phyloP scores from a whole-genome alignment of 108 stramenopile species.

The Nannochloropsis salina region DNA sequence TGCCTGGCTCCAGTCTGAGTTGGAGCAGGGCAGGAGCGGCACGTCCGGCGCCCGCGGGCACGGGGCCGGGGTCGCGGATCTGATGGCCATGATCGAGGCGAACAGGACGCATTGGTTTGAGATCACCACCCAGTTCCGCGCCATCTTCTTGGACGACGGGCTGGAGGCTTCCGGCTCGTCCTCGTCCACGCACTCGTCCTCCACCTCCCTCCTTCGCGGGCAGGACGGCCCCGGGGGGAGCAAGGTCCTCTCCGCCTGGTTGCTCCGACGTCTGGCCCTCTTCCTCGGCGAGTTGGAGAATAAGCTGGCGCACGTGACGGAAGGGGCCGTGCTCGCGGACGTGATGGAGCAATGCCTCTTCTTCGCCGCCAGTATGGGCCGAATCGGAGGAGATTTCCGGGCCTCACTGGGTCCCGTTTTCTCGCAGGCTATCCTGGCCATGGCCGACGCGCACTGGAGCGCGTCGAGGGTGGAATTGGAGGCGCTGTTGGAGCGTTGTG shows the following conservation, averaged over 20 bases:
- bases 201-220: background rate
- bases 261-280: constrained; percentile 31
- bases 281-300: constrained; percentile 40
- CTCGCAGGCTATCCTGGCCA: constrained; percentile 34
- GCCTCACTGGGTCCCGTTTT: constrained; percentile 43
- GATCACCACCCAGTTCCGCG: constrained; percentile 48
- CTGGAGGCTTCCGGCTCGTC: background rate
- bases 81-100: constrained; percentile 49
- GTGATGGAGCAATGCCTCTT: constrained; percentile 44
- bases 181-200: background rate
- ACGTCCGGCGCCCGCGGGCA: background rate
- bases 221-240: constrained; percentile 24
- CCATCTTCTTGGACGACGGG: constrained; percentile 37
- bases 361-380: constrained; percentile 48
- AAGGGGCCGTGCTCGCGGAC: constrained; percentile 32
- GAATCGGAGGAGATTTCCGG: constrained; percentile 45
- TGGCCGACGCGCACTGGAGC: background rate
- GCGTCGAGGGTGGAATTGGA: constrained; percentile 27
- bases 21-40: constrained; percentile 13
- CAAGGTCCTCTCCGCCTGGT: constrained; percentile 42
- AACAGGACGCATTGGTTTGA: constrained; percentile 49
- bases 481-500: background rate
- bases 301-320: constrained; percentile 34
- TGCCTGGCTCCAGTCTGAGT: constrained; percentile 36
- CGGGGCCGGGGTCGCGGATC: constrained; percentile 21